Conservation (phyloP, 2,329 filamentous ascomycete species). For the Aspergillus luchuensis region DNA sequence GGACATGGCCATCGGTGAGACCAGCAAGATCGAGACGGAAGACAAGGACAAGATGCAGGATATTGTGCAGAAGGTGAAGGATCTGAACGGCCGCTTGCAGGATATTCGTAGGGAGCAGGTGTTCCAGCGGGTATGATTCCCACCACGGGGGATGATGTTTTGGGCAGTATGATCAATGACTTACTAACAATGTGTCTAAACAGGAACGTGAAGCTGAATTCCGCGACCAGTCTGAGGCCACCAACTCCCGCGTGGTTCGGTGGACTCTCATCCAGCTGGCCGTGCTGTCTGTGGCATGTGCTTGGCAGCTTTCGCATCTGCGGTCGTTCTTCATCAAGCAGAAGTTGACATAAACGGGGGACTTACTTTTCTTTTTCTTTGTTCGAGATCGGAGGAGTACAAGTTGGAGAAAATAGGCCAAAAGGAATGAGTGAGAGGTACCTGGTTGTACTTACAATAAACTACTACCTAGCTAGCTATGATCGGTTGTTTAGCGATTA, state of each 20-base stretch:
- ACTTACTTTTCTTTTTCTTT: neutral
- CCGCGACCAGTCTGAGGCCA: slow-evolving; percentile 92
- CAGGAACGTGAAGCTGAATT: slow-evolving; percentile 98
- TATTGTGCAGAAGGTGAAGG: slow-evolving; percentile 82
- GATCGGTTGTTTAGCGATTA: slow-evolving; percentile 6
- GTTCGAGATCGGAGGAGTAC: neutral
- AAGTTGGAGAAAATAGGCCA: neutral
- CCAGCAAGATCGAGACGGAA: slow-evolving; percentile 86
- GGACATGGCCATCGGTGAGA: slow-evolving; percentile 92
- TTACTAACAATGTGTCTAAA: neutral
- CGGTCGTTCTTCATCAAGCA: slow-evolving; percentile 99
- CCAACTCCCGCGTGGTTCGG: slow-evolving; percentile 86
- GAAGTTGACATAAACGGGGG: slow-evolving; percentile 77
- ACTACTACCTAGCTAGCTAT: neutral
- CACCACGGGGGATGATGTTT: neutral
- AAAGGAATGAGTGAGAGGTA: neutral
- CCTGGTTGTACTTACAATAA: neutral
- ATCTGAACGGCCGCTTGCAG: slow-evolving; percentile 81
- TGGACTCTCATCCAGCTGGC: slow-evolving; percentile 92
- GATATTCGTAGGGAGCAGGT: slow-evolving; percentile 94
- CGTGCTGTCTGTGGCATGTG: slow-evolving; percentile 82
- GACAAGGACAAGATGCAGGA: slow-evolving; percentile 93
- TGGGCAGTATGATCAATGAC: neutral
- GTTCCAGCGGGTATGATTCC: slow-evolving; percentile 77
- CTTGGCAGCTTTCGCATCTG: slow-evolving; percentile 95